Evolutionary conservation across 345 rosid species (phyloP).

Genomic region (Eucalyptus sp.): DNA sequence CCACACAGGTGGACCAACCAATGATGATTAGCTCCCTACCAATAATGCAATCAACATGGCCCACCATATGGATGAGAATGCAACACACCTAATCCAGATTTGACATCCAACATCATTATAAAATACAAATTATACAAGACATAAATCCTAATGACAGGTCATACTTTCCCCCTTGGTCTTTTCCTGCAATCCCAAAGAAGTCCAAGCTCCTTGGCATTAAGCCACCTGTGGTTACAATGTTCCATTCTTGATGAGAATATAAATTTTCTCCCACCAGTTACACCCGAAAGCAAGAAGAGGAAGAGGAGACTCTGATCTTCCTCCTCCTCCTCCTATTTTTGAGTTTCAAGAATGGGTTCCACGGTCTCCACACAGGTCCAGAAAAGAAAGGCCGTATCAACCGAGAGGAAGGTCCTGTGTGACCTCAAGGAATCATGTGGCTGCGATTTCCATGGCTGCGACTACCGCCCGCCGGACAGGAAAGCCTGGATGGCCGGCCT

Average conservation of each 20-base stretch:
- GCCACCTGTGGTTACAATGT: background rate
- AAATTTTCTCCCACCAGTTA: background rate
- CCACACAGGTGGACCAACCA: conserved; percentile 12
- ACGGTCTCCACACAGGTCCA: conserved; percentile 43
- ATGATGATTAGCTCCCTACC: background rate
- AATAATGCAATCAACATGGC: conserved; percentile 7
- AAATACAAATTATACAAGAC: background rate
- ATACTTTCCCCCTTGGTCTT: background rate
- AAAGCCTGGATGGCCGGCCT: conserved; percentile 39
- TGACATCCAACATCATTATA: background rate
- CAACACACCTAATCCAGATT: background rate
- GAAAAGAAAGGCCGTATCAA: conserved; percentile 35
- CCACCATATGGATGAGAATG: background rate
- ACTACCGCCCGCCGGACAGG: conserved; percentile 51
- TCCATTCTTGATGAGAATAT: background rate
- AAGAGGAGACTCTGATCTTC: background rate
- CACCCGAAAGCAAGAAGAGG: background rate
- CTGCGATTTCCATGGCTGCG: conserved; percentile 46
- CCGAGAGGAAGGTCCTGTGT: conserved; percentile 43
- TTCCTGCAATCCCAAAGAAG: background rate
- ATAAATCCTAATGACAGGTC: background rate
- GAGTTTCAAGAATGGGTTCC: conserved; percentile 49
- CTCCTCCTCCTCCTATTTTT: background rate
- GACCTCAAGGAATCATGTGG: conserved; percentile 40
- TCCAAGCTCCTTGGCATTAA: background rate